Evolutionary conservation across 2,329 filamentous ascomycete species (phyloP), one percentile per base, ranked within the genome.

Genomic region (Xylariaceae sp.): DNA sequence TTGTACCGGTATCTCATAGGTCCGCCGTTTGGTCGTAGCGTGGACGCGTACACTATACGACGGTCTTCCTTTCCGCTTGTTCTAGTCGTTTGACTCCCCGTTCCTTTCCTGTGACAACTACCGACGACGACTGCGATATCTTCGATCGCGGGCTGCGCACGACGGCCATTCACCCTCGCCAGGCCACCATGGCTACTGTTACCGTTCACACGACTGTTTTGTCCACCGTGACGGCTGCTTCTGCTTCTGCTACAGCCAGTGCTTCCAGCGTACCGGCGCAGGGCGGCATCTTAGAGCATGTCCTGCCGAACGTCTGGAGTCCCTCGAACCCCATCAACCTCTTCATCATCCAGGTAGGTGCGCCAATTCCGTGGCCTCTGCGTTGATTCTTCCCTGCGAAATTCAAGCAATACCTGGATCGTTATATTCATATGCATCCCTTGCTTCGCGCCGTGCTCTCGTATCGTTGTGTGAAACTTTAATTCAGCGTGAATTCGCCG

Each of bases 301-400:
- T 80, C 50, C 84, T 89, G 60, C 88, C 88, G 1, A 77, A 86
- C 32, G 67, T 79, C 32, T 90, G 87, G 72, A 83, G 87, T 62
- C 65, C 85, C 8, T 86, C 81, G 54, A 86, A 90, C 61, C 88
- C 88, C 5, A 85, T 91, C 58, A 81, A 83, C 45, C 71, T 89
- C 46, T 90, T 91, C 71, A 89, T 91, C 64, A 86, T 91, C 47
- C 87, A 91, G 82, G 74, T 75, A 63, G 43, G 68, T 7, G 27
- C 11, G 2, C 31, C 19, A 19, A 35, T 47, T 12, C 7, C 30
- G 30, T 32, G n/a, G 47, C 12, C 30, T 43, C 30, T 26, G n/a
- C 34, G 26, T 7, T 8, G 42, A 11, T 30, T 1, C 3, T 9
- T 11, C 26, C 43, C 19, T 9, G 42, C 26, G 42, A 11, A 5